A percentile compares a stretch with the other conserved stretches of the same genome.
phyloP scores from a whole-genome alignment of 805 yeast species.

The Peterozyma xylosa region DNA sequence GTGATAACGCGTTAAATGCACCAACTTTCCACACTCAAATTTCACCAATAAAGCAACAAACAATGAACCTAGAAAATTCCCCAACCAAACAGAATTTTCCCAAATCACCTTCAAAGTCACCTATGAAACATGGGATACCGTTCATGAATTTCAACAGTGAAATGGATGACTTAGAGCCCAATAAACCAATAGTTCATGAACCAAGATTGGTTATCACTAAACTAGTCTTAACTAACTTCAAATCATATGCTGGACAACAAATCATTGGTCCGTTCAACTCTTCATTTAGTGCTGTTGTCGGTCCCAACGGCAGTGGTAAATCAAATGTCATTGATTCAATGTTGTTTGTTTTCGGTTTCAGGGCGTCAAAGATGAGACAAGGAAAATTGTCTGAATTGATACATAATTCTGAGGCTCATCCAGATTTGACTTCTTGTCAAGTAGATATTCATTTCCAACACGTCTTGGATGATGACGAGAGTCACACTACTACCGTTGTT shows the following conservation, averaged over 20 bases:
- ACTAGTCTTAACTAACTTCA: constrained; percentile 76
- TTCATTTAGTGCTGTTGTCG: constrained; percentile 94
- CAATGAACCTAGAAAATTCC: neutral
- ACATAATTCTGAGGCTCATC: constrained; percentile 76
- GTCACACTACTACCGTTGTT: constrained; percentile 29
- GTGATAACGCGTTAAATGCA: too few species aligned
- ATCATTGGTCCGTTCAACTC: constrained; percentile 91
- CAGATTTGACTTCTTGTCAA: constrained; percentile 64
- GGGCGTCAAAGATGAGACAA: constrained; percentile 96
- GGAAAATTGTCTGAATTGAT: constrained; percentile 87
- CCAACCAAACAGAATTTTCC: neutral
- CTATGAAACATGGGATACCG: too few species aligned
- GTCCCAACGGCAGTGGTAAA: constrained; percentile 98
- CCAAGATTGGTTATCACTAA: constrained; percentile 70
- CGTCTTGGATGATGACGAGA: constrained; percentile 49
- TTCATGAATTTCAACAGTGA: too few species aligned
- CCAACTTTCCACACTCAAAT: too few species aligned
- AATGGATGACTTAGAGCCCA: too few species aligned
- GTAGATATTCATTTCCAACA: constrained; percentile 87
- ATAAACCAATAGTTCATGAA: constrained; percentile 12
- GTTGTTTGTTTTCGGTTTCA: constrained; percentile 93
- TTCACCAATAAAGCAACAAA: too few species aligned
- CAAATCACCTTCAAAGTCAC: neutral
- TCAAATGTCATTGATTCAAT: constrained; percentile 97
- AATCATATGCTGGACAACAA: constrained; percentile 92